Conservation (phyloP, 1,139 yeast species). For the Hemisphaericaspora subhashii region DNA sequence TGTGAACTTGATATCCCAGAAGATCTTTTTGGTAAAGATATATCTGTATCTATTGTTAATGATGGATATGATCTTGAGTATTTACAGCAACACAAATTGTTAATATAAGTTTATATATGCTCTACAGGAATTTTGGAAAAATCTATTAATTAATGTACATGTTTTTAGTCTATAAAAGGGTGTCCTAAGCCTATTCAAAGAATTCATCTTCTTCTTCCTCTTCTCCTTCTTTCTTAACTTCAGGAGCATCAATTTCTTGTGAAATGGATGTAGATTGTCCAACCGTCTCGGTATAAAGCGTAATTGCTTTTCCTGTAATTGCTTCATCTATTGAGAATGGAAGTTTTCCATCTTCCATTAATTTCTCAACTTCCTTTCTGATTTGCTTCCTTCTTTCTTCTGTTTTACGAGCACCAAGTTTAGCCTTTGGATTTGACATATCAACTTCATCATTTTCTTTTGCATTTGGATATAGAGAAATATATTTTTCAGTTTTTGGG, state of each 20-base stretch:
- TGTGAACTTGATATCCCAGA: constrained; percentile 53
- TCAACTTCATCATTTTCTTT: constrained; percentile 29
- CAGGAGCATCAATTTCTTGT: constrained; percentile 46
- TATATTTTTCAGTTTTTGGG: constrained; percentile 80
- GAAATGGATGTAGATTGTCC: constrained; percentile 6
- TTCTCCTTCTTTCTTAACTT: constrained; percentile 19
- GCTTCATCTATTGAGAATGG: constrained; percentile 63
- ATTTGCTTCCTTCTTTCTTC: constrained; percentile 49
- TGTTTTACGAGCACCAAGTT: constrained; percentile 47
- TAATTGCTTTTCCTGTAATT: constrained; percentile 45
- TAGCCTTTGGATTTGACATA: constrained; percentile 36
- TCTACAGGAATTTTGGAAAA: neutral
- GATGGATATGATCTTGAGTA: constrained; percentile 65
- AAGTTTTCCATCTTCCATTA: constrained; percentile 50
- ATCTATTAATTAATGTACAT: constrained; percentile 6
- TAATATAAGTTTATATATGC: constrained; percentile 2
- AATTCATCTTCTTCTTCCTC: constrained; percentile 43
- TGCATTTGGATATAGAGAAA: constrained; percentile 65
- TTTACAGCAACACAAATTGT: constrained; percentile 7
- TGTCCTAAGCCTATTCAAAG: constrained; percentile 30
- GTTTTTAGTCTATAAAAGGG: neutral
- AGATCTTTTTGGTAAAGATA: constrained; percentile 44
- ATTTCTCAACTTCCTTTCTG: constrained; percentile 51
- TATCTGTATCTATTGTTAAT: constrained; percentile 54
- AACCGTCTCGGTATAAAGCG: constrained; percentile 16